Conservation (phyloP, 352 stramenopile species). For the Blastocystis sp. region DNA sequence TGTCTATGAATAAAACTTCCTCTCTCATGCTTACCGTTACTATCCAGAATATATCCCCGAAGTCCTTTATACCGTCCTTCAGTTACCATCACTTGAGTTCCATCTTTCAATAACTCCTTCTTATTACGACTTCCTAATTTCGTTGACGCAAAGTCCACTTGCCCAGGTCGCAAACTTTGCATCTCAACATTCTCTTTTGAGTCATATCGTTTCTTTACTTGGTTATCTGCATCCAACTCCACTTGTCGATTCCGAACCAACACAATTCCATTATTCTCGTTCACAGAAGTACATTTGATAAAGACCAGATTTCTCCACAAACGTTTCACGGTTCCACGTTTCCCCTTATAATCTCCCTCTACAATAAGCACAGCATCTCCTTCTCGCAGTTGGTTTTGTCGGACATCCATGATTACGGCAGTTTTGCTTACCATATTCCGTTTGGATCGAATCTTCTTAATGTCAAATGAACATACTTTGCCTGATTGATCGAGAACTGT, state of each 20-base stretch:
- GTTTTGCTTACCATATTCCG: not conserved
- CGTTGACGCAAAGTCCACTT: conserved; percentile 24
- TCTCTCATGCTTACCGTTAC: not conserved
- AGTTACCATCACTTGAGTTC: conserved; percentile 22
- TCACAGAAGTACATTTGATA: not conserved
- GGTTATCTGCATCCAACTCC: conserved; percentile 20
- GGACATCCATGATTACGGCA: conserved; percentile 6
- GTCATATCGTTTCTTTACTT: conserved; percentile 41
- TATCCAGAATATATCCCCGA: conserved; percentile 34
- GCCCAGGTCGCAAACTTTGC: not conserved
- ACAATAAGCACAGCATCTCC: conserved; percentile 31
- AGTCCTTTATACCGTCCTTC: conserved; percentile 49
- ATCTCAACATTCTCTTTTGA: conserved; percentile 30
- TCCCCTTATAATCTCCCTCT: conserved; percentile 50
- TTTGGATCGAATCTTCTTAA: conserved; percentile 41
- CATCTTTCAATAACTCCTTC: conserved; percentile 39
- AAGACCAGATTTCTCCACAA: conserved; percentile 51
- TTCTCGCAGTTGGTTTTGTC: conserved; percentile 39
- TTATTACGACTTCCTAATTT: conserved; percentile 46
- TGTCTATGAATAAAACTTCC: not conserved
- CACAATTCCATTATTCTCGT: conserved; percentile 38
- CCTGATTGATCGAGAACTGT: conserved; percentile 36
- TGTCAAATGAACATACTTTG: conserved; percentile 35
- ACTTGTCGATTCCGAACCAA: conserved; percentile 52
- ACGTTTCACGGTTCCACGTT: conserved; percentile 19